phyloP scores from a whole-genome alignment of 2,329 filamentous ascomycete species.

The Tolypocladium cylindrosporum region DNA sequence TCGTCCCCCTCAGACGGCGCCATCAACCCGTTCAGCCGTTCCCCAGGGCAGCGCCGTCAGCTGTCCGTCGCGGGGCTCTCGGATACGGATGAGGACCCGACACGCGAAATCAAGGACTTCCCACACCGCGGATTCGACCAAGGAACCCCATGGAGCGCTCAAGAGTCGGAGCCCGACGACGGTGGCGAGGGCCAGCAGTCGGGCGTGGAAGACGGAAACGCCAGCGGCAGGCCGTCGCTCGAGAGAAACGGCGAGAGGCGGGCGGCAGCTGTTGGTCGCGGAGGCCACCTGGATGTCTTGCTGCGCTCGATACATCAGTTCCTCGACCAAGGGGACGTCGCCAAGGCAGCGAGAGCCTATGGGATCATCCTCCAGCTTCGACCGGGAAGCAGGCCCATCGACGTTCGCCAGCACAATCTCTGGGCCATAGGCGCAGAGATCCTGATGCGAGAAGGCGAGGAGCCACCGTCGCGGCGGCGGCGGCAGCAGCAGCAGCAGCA shows the following conservation, averaged over 20 bases:
- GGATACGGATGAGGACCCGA: constrained; percentile 31
- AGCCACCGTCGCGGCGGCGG: constrained; percentile 5
- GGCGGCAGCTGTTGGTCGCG: constrained; percentile 4
- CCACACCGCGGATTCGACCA: constrained; percentile 34
- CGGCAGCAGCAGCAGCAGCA: not conserved
- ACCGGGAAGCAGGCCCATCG: constrained; percentile 35
- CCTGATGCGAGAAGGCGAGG: constrained; percentile 52
- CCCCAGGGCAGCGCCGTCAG: constrained; percentile 40
- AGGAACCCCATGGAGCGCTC: not conserved
- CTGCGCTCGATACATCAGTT: constrained; percentile 63
- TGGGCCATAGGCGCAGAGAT: constrained; percentile 86
- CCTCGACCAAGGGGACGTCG: constrained; percentile 59
- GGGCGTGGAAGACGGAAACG: constrained; percentile 33
- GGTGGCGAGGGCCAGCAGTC: not conserved
- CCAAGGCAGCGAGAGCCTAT: constrained; percentile 65
- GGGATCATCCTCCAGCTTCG: constrained; percentile 56
- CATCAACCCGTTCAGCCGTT: constrained; percentile 47
- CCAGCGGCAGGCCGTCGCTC: not conserved
- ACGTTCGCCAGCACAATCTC: constrained; percentile 57
- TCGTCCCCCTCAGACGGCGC: constrained; percentile 18
- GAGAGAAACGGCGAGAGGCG: constrained; percentile 14
- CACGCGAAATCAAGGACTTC: constrained; percentile 32
- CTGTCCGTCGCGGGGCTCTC: constrained; percentile 42
- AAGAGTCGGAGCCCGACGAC: not conserved
- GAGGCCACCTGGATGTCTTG: constrained; percentile 53